Conservation (phyloP, 2,329 filamentous ascomycete genomes). For the Fusarium tuaranense region DNA sequence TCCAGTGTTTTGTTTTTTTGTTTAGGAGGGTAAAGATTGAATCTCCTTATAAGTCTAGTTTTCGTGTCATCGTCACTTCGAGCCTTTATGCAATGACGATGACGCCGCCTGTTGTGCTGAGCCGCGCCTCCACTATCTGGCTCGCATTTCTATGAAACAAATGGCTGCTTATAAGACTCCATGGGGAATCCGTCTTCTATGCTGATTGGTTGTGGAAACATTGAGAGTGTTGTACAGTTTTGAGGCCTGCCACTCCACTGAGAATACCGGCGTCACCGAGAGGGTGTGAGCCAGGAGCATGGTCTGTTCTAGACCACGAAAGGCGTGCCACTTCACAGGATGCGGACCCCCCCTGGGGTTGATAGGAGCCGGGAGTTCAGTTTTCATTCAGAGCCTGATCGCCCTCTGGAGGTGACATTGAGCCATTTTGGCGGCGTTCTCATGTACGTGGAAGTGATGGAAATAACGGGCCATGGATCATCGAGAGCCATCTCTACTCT, state of each 20-base stretch:
- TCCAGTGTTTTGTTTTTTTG: no score
- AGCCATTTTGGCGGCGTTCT: not conserved
- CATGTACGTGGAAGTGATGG: not conserved
- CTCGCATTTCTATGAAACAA: not conserved
- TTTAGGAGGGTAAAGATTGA: not conserved
- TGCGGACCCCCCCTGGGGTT: not conserved
- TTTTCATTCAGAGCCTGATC: not conserved
- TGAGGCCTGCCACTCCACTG: not conserved
- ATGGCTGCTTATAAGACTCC: not conserved
- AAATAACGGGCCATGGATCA: accelerated
- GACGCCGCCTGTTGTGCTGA: not conserved
- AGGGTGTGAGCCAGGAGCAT: not conserved
- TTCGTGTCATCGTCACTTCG: not conserved
- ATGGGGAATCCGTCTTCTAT: not conserved
- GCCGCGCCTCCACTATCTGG: not conserved
- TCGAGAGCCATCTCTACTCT: not conserved
- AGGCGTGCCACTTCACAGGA: no score
- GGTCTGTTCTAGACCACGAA: not conserved
- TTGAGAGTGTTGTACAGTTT: not conserved
- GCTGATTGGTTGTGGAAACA: not conserved
- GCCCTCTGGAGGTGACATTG: not conserved
- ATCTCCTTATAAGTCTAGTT: not conserved
- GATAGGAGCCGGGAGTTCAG: not conserved
- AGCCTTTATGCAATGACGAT: no score
- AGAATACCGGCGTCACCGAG: not conserved